Conservation (phyloP, 2,329 filamentous ascomycete genomes). For the Leptographium lundbergii region DNA sequence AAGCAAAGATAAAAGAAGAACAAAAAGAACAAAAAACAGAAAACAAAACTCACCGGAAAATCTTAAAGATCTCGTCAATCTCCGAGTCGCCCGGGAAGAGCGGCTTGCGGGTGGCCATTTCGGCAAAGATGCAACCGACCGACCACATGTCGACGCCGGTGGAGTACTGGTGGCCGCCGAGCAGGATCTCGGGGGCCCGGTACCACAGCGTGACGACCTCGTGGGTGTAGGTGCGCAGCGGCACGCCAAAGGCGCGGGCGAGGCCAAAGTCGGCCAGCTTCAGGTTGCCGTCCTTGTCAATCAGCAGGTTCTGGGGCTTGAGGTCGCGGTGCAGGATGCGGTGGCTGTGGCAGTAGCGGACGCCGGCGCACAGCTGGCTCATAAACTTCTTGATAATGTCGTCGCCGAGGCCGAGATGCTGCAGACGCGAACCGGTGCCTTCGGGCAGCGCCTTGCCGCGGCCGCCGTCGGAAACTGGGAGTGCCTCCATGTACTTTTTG, state of each 20-base stretch:
- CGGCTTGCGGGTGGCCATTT: constrained; percentile 85
- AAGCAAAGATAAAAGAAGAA: constrained; percentile 1
- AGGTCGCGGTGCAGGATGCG: constrained; percentile 73
- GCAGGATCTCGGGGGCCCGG: constrained; percentile 71
- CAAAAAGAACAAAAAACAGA: background rate
- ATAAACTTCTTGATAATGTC: constrained; percentile 87
- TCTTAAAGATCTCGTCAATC: constrained; percentile 92
- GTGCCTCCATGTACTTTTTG: constrained; percentile 89
- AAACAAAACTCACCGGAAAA: constrained; percentile 54
- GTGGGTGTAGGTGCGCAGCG: constrained; percentile 78
- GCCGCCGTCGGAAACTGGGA: constrained; percentile 68
- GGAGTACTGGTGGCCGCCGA: constrained; percentile 78
- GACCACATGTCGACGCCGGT: constrained; percentile 95
- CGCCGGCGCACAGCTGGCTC: constrained; percentile 68
- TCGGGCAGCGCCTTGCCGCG: constrained; percentile 71
- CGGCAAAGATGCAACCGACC: constrained; percentile 78
- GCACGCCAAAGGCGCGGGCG: constrained; percentile 80
- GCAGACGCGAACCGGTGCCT: constrained; percentile 50
- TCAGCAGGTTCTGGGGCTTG: constrained; percentile 77
- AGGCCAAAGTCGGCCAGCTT: constrained; percentile 80
- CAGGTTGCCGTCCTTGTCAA: constrained; percentile 73
- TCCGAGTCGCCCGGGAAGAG: constrained; percentile 83
- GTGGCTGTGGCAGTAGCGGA: constrained; percentile 76
- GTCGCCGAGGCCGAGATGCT: constrained; percentile 58
- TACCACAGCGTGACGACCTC: constrained; percentile 91